phyloP scores from a whole-genome alignment of 306 rosid genomes.

The Prunus campanulata region DNA sequence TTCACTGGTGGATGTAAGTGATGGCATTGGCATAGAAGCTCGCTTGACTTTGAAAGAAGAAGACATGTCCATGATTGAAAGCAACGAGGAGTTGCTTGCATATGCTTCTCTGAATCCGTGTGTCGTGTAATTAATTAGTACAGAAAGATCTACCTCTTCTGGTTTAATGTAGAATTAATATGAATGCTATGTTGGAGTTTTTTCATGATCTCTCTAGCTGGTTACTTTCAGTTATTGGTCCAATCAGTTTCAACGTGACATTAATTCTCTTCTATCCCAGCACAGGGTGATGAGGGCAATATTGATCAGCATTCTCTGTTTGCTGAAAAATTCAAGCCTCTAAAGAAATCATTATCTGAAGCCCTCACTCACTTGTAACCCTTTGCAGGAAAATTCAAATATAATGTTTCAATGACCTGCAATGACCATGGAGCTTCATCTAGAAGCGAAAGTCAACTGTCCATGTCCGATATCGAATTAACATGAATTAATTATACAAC shows the following conservation, averaged over 20 bases:
- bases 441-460: conserved; percentile 5
- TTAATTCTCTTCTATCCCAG: conserved; percentile 8
- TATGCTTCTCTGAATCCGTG: conserved; percentile 6
- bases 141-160: not conserved
- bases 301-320: not conserved
- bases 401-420: not conserved
- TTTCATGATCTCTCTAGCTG: too few species aligned
- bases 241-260: not conserved
- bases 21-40: conserved; percentile 27
- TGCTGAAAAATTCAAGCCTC: not conserved
- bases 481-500: too few species aligned
- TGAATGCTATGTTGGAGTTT: too few species aligned
- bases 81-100: conserved; percentile 12
- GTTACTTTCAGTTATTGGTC: too few species aligned
- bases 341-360: not conserved
- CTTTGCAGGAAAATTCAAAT: not conserved
- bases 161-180: too few species aligned
- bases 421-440: conserved; percentile 13
- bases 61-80: conserved; percentile 17
- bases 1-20: conserved; percentile 8
- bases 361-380: conserved; percentile 17
- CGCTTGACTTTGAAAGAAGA: not conserved
- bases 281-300: not conserved
- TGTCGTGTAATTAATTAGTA: not conserved
- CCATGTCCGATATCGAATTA: not conserved